phyloP scores from a whole-genome alignment of 257 asterid species.

The Primulina huaijiensis region DNA sequence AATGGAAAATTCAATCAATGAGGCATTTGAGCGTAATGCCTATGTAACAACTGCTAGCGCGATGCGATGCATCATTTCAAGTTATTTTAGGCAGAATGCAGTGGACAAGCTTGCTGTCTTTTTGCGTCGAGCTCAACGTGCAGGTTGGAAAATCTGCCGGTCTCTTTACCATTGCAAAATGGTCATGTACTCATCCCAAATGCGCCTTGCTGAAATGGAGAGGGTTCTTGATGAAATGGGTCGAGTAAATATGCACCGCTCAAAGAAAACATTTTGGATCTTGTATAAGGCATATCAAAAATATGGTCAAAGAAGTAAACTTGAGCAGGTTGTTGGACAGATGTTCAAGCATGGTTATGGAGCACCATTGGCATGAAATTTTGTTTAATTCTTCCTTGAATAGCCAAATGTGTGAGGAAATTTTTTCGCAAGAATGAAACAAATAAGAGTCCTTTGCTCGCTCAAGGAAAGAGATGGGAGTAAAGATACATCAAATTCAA shows the following conservation, averaged over 20 bases:
- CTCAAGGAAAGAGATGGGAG: conserved; percentile 17
- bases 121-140: conserved; percentile 53
- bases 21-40: conserved; percentile 58
- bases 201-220: conserved; percentile 84
- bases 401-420: conserved; percentile 11
- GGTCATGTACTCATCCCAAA: conserved; percentile 68
- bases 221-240: conserved; percentile 70
- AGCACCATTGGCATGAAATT: conserved; percentile 30
- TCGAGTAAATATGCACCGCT: conserved; percentile 40
- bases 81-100: conserved; percentile 68
- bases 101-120: conserved; percentile 73
- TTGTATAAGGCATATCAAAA: conserved; percentile 45
- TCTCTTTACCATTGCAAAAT: conserved; percentile 82
- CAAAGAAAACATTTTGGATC: conserved; percentile 67
- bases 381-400: conserved; percentile 9
- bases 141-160: conserved; percentile 75
- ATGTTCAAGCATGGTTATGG: conserved; percentile 67
- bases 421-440: conserved; percentile 25
- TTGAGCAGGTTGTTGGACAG: conserved; percentile 58
- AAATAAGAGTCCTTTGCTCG: conserved; percentile 16
- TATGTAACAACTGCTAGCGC: conserved; percentile 34
- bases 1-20: conserved; percentile 61
- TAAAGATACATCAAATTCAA: conserved; percentile 20
- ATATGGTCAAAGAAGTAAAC: conserved; percentile 51
- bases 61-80: conserved; percentile 56